A percentile compares a stretch with the other conserved stretches of the same genome.
phyloP scores from a whole-genome alignment of 2,329 filamentous ascomycete genomes.

The Zymoseptoria tritici region DNA sequence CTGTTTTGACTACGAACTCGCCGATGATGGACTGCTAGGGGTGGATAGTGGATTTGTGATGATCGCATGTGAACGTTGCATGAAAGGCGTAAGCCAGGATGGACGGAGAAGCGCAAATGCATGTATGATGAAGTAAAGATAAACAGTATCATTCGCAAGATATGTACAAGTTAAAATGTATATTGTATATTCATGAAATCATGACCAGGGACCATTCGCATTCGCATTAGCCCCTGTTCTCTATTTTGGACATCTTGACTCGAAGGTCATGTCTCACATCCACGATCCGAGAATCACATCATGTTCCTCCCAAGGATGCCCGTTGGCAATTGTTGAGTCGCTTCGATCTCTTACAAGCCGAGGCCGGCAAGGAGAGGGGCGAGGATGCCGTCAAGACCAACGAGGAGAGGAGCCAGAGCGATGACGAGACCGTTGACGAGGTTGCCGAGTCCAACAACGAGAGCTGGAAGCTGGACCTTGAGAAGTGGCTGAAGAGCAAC shows the following conservation, averaged over 20 bases:
- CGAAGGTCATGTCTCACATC: neutral
- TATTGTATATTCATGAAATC: neutral
- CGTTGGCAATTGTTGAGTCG: neutral
- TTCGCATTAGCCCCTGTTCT: neutral
- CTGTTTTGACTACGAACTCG: neutral
- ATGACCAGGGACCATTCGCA: neutral
- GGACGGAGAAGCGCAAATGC: no score
- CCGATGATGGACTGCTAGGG: neutral
- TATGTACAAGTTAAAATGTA: neutral
- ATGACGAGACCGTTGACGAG: constrained; percentile 5
- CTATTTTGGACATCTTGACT: neutral
- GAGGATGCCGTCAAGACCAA: constrained; percentile 5
- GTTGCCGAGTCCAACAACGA: constrained; percentile 1
- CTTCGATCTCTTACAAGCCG: neutral
- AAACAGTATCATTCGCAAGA: neutral
- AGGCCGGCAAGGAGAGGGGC: constrained; percentile 3
- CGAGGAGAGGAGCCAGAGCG: constrained; percentile 2
- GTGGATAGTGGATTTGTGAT: neutral
- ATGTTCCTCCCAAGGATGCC: neutral
- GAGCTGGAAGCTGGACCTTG: constrained; percentile 4
- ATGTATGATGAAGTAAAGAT: no score
- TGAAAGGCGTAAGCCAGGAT: no score
- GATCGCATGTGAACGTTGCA: neutral
- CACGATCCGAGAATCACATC: neutral
- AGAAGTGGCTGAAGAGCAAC: constrained; percentile 9